Conservation (phyloP, 2,329 filamentous ascomycete species). For the Talaromyces sp. region DNA sequence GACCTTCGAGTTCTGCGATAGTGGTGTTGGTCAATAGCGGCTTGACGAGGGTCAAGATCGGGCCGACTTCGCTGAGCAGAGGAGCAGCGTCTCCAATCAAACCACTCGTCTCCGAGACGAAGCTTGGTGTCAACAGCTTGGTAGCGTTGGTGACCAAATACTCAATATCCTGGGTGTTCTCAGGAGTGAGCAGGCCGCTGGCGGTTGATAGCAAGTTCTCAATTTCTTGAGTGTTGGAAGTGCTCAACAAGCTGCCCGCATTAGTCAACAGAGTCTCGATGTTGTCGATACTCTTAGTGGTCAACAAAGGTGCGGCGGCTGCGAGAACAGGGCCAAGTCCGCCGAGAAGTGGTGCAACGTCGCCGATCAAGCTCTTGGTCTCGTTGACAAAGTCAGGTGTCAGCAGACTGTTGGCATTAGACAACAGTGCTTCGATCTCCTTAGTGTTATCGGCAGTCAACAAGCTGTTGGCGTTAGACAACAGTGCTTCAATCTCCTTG, state of each 20-base stretch:
- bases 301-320: conserved; percentile 21
- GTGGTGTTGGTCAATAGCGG: conserved; percentile 24
- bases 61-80: conserved; percentile 9
- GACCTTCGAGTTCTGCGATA: conserved; percentile 22
- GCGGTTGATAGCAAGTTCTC: conserved; percentile 23
- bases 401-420: conserved; percentile 24
- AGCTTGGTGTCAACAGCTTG: conserved; percentile 26
- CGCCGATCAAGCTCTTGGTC: conserved; percentile 21
- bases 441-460: conserved; percentile 13
- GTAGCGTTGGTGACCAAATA: conserved; percentile 21
- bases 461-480: conserved; percentile 21
- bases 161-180: conserved; percentile 10
- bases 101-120: conserved; percentile 26
- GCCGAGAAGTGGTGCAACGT: conserved; percentile 19
- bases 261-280: conserved; percentile 23
- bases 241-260: conserved; percentile 26
- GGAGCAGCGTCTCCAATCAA: conserved; percentile 19
- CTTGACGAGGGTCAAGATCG: conserved; percentile 10
- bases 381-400: conserved; percentile 28
- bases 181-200: conserved; percentile 23
- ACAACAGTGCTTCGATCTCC: conserved; percentile 20
- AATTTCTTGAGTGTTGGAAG: conserved; percentile 24
- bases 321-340: conserved; percentile 9
- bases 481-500: conserved; percentile 16
- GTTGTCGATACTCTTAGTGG: conserved; percentile 24